phyloP scores from a whole-genome alignment of 2,329 filamentous ascomycete species.

The Scedosporium dehoogii region DNA sequence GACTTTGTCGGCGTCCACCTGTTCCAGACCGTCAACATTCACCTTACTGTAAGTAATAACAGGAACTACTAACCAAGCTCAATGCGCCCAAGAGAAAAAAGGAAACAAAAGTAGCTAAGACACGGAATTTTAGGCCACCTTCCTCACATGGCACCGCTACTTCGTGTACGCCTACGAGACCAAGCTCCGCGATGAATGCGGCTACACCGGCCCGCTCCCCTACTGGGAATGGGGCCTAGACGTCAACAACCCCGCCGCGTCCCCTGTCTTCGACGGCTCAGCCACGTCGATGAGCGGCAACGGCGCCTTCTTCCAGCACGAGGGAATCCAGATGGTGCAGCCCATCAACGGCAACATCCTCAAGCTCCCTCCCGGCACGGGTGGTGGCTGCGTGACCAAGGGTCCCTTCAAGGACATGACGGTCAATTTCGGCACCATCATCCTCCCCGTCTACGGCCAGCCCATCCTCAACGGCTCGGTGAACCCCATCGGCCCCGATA shows the following conservation, averaged over 20 bases:
- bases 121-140: constrained; percentile 16
- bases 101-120: neutral
- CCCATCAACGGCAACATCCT: constrained; percentile 30
- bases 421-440: constrained; percentile 23
- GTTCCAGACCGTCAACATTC: constrained; percentile 13
- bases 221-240: constrained; percentile 42
- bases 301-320: constrained; percentile 18
- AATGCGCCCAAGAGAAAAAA: neutral
- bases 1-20: constrained; percentile 18
- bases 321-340: constrained; percentile 13
- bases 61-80: neutral
- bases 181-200: constrained; percentile 14
- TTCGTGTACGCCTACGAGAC: constrained; percentile 15
- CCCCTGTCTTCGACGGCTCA: constrained; percentile 42
- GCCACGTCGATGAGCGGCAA: constrained; percentile 34
- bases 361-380: constrained; percentile 31
- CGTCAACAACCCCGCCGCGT: constrained; percentile 30
- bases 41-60: constrained; percentile 8
- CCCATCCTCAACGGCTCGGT: neutral
- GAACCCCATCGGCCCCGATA: constrained; percentile 20
- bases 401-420: constrained; percentile 31
- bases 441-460: constrained; percentile 3
- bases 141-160: constrained; percentile 20
- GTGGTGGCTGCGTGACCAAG: constrained; percentile 38
- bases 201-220: constrained; percentile 14